phyloP scores from a whole-genome alignment of 345 rosid genomes.

The Tarenaya hassleriana region DNA sequence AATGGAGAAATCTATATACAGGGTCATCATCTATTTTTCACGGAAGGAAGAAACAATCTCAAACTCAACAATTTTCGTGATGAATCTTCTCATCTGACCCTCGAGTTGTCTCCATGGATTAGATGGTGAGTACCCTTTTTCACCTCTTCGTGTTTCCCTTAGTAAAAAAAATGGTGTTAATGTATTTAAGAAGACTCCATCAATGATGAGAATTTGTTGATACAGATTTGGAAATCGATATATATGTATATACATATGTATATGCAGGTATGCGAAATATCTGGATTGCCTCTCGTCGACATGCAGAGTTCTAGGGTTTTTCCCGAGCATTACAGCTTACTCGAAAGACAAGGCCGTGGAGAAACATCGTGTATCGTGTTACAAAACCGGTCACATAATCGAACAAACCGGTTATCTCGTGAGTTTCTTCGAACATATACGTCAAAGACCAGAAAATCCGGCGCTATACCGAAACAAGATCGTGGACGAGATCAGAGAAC shows the following conservation, averaged over 20 bases:
- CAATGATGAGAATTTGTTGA: too few species aligned
- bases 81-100: conserved; percentile 29
- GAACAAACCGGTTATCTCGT: conserved; percentile 49
- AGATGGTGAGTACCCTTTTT: conserved; percentile 43
- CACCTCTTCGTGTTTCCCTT: too few species aligned
- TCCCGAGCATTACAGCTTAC: conserved; percentile 37
- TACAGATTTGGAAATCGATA: too few species aligned
- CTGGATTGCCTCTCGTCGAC: conserved; percentile 50
- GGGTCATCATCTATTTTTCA: conserved; percentile 1
- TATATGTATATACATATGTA: too few species aligned
- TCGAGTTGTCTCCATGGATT: conserved; percentile 74
- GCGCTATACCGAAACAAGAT: conserved; percentile 34
- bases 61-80: conserved; percentile 66
- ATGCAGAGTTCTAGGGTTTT: conserved; percentile 49
- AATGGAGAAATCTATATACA: conserved; percentile 8
- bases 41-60: conserved; percentile 55
- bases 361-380: conserved; percentile 41
- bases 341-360: conserved; percentile 39
- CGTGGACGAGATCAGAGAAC: conserved; percentile 36
- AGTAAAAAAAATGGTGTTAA: too few species aligned
- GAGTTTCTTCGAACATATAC: conserved; percentile 44
- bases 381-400: conserved; percentile 41
- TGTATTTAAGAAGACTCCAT: too few species aligned
- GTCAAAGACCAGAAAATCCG: conserved; percentile 41
- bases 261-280: conserved; percentile 59